Conservation (phyloP, 208 protist genomes). For the Acanthamoeba castellanii region DNA sequence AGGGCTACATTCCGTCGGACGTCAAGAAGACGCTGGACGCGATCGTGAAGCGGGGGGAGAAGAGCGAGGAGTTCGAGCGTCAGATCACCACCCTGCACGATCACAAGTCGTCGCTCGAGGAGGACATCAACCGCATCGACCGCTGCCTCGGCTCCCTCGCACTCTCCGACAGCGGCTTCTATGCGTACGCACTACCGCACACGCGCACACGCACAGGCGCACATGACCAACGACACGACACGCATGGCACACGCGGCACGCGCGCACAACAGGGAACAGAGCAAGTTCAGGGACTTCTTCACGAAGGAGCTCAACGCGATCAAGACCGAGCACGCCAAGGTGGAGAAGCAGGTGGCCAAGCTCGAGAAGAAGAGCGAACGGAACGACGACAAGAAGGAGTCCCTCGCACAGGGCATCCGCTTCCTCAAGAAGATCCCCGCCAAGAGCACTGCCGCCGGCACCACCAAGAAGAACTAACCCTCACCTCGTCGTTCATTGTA, state of each 20-base stretch:
- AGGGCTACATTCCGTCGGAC: not conserved
- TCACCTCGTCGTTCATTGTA: no score
- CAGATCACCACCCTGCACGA: no score
- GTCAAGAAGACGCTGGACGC: not conserved
- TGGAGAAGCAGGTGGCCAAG: not conserved
- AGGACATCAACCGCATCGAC: not conserved
- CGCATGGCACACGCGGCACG: not conserved
- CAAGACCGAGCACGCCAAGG: conserved; percentile 2
- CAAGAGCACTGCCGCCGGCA: no score
- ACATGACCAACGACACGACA: not conserved
- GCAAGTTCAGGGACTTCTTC: conserved; percentile 55
- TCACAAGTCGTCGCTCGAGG: not conserved
- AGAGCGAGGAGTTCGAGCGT: not conserved
- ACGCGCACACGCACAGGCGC: not conserved
- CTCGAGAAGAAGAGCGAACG: not conserved
- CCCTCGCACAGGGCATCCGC: not conserved
- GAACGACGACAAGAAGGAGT: not conserved
- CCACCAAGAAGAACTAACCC: no score
- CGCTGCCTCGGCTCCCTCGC: not conserved
- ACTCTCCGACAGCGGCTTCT: not conserved
- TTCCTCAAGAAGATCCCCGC: not conserved
- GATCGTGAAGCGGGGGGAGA: not conserved
- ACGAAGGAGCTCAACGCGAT: conserved; percentile 16
- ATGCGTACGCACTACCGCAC: not conserved
- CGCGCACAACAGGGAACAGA: not conserved